These are phyloP conservation scores for Zalaria sp. DNA, from an alignment of 2,329 filamentous ascomycete species.

Conservation along the genomic window DNA sequence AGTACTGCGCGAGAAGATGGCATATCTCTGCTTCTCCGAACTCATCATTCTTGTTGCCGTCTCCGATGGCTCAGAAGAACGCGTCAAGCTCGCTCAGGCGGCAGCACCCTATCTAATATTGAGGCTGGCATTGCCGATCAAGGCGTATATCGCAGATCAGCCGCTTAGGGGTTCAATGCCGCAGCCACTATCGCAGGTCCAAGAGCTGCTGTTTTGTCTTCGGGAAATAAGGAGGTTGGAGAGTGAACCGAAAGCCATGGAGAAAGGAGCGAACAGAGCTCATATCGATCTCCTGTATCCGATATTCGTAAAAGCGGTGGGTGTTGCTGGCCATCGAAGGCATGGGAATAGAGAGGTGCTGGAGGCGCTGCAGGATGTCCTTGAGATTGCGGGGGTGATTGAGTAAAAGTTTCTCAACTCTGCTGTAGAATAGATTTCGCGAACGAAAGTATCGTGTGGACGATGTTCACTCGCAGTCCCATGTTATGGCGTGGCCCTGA, in stretches of 20 bases:
- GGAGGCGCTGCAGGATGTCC: constrained; percentile 22
- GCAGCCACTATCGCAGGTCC: constrained; percentile 66
- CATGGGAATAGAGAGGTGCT: constrained; percentile 39
- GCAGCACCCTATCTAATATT: constrained; percentile 72
- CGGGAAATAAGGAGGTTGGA: constrained; percentile 49
- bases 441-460: neutral
- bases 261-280: constrained; percentile 35
- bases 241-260: constrained; percentile 40
- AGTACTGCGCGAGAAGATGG: constrained; percentile 54
- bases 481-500: constrained; percentile 12
- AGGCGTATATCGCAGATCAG: constrained; percentile 79
- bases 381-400: constrained; percentile 16
- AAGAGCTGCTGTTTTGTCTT: constrained; percentile 63
- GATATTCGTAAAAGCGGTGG: constrained; percentile 51
- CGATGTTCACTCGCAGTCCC: constrained; percentile 14
- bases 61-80: constrained; percentile 18
- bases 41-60: constrained; percentile 32
- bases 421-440: neutral
- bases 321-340: constrained; percentile 46
- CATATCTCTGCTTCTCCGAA: constrained; percentile 68
- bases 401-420: neutral
- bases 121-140: constrained; percentile 65
- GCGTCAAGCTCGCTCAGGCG: constrained; percentile 55
- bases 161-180: constrained; percentile 81
- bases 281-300: constrained; percentile 75